phyloP scores from a whole-genome alignment of 495 filamentous ascomycete genomes.

The Hypoxylon subgilvum region DNA sequence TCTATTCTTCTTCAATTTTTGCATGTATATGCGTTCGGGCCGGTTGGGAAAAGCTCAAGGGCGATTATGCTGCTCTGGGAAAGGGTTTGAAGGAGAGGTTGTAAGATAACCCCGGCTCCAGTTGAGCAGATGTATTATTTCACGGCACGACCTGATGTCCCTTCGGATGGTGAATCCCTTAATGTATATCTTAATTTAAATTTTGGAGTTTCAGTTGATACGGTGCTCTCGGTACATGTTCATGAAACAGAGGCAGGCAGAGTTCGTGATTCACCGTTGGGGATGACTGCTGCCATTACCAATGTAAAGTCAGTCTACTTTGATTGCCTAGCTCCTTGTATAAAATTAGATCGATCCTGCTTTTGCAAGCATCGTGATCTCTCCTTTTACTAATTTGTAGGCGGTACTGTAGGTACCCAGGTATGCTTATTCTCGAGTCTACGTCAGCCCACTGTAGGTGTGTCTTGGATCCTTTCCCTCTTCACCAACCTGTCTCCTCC shows the following conservation, averaged over 20 bases:
- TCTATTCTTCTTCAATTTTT: conserved; percentile 18
- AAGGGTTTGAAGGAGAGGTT: conserved; percentile 2
- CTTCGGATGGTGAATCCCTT: conserved; percentile 4
- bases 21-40: conserved; percentile 15
- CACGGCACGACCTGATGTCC: conserved; percentile 22
- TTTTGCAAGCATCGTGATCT: too few species aligned
- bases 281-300: too few species aligned
- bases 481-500: not conserved
- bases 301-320: too few species aligned
- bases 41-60: conserved; percentile 13
- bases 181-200: not conserved
- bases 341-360: not conserved
- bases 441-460: too few species aligned
- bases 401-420: too few species aligned
- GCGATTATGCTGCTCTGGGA: not conserved
- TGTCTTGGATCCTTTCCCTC: not conserved
- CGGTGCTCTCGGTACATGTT: too few species aligned
- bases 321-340: too few species aligned
- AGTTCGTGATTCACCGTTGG: too few species aligned
- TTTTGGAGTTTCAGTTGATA: too few species aligned
- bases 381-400: too few species aligned
- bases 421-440: too few species aligned
- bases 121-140: conserved; percentile 32
- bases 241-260: too few species aligned
- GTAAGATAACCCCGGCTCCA: not conserved